Conservation (phyloP, 192 early-diverging fungal genomes). For the Hyaloraphidium curvatum region DNA sequence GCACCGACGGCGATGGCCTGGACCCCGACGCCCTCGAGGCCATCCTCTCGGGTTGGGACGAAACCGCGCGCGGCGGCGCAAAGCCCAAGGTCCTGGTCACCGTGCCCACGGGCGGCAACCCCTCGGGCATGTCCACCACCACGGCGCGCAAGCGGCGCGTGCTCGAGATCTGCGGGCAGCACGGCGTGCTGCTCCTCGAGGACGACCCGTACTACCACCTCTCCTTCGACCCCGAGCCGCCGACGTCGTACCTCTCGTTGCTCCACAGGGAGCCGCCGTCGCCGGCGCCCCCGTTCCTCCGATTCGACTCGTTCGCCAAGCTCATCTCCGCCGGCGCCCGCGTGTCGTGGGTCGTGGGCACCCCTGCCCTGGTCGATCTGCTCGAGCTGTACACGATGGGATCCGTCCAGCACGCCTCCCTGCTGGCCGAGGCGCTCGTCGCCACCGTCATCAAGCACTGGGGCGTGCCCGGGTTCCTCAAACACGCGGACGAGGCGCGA, state of each 20-base stretch:
- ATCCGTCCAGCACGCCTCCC: background rate
- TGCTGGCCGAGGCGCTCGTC: background rate
- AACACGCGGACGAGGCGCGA: conserved; percentile 46
- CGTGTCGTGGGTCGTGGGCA: conserved; percentile 39
- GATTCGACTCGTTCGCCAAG: conserved; percentile 87
- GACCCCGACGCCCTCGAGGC: conserved; percentile 34
- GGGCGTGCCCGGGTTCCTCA: conserved; percentile 58
- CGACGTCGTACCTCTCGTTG: background rate
- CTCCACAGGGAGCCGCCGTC: background rate
- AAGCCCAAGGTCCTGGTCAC: conserved; percentile 38
- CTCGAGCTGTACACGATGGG: background rate
- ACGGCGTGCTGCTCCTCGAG: conserved; percentile 72
- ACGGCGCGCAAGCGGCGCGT: conserved; percentile 54
- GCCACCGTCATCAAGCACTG: conserved; percentile 24
- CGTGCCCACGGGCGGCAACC: conserved; percentile 78
- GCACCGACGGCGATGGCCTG: conserved; percentile 42
- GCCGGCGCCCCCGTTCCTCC: conserved; percentile 30
- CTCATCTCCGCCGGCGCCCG: conserved; percentile 74
- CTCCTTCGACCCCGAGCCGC: background rate
- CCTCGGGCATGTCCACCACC: conserved; percentile 70
- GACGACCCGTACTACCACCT: conserved; percentile 38
- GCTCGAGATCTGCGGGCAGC: conserved; percentile 50
- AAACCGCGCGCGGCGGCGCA: conserved; percentile 8
- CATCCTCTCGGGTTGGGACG: conserved; percentile 23
- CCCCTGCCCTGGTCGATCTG: background rate